Percentiles rank a stretch among this genome's conserved stretches.
Evolutionary conservation across 805 yeast genomes (phyloP).

Genomic region (Maudiozyma serrabonitensis): DNA sequence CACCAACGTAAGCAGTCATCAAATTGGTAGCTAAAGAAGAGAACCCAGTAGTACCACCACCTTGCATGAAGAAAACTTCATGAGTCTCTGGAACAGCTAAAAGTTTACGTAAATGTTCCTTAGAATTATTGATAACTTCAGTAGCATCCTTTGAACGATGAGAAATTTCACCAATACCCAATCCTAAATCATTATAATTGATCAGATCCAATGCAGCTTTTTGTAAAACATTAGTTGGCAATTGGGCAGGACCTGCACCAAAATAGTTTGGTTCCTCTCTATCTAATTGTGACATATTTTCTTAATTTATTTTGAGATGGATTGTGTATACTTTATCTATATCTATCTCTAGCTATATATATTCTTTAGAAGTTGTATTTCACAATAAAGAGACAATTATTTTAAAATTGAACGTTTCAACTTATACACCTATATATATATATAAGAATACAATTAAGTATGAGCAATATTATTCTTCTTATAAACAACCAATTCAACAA

Average conservation of each 20-base stretch:
- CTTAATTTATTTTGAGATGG: neutral
- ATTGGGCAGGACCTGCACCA: constrained; percentile 98
- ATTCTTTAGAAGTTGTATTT: too few species aligned
- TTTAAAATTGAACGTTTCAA: neutral
- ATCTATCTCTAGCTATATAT: too few species aligned
- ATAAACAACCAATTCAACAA: neutral
- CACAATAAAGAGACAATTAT: too few species aligned
- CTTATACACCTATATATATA: neutral
- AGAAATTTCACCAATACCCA: constrained; percentile 93
- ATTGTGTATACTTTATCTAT: neutral
- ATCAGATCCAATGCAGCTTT: constrained; percentile 81
- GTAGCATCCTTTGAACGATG: constrained; percentile 85
- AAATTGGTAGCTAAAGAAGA: constrained; percentile 79
- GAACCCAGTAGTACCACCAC: constrained; percentile 96
- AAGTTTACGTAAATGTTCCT: constrained; percentile 52
- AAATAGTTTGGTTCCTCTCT: constrained; percentile 74
- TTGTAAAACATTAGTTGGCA: constrained; percentile 76
- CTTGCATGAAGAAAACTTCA: constrained; percentile 91
- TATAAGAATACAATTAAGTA: neutral
- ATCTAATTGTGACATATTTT: constrained; percentile 26
- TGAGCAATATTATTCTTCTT: neutral
- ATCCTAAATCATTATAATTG: constrained; percentile 56
- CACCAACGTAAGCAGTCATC: constrained; percentile 62
- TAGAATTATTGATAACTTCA: constrained; percentile 67
- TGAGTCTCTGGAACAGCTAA: constrained; percentile 81